Evolutionary conservation across 2,329 filamentous ascomycete species (phyloP).

Genomic region (Clonostachys solani): DNA sequence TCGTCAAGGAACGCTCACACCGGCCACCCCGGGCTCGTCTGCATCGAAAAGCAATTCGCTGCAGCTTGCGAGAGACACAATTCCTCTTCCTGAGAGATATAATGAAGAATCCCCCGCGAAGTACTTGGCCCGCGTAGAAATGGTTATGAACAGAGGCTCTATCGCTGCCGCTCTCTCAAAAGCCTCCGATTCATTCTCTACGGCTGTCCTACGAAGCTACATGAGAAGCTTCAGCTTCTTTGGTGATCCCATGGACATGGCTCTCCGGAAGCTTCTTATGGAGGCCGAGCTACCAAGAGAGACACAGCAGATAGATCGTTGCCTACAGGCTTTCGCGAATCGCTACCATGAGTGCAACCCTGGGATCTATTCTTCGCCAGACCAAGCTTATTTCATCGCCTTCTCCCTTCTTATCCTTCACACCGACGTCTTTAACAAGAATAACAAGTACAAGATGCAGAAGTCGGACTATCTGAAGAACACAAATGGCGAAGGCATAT

Average conservation of each 20-base stretch:
- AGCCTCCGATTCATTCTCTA: slow-evolving; percentile 77
- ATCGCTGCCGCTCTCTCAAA: slow-evolving; percentile 86
- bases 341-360: slow-evolving; percentile 98
- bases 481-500: slow-evolving; percentile 86
- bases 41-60: slow-evolving; percentile 81
- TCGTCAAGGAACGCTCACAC: slow-evolving; percentile 64
- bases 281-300: slow-evolving; percentile 95
- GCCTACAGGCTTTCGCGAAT: slow-evolving; percentile 90
- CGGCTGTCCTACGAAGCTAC: slow-evolving; percentile 83
- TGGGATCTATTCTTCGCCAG: slow-evolving; percentile 83
- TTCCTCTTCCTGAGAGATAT: slow-evolving; percentile 70
- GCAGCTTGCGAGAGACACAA: slow-evolving; percentile 67
- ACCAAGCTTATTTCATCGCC: slow-evolving; percentile 97
- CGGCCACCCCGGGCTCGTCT: slow-evolving; percentile 64
- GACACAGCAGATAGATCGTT: slow-evolving; percentile 95
- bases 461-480: slow-evolving; percentile 95
- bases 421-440: slow-evolving; percentile 99
- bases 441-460: slow-evolving; percentile 99
- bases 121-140: slow-evolving; percentile 81
- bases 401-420: slow-evolving; percentile 96
- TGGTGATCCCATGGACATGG: slow-evolving; percentile 97
- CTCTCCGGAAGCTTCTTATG: slow-evolving; percentile 91
- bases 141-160: slow-evolving; percentile 71
- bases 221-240: slow-evolving; percentile 96
- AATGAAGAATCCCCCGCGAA: slow-evolving; percentile 88